Evolutionary conservation across 805 yeast genomes (phyloP).

Genomic region (Kazachstania psychrophila): DNA sequence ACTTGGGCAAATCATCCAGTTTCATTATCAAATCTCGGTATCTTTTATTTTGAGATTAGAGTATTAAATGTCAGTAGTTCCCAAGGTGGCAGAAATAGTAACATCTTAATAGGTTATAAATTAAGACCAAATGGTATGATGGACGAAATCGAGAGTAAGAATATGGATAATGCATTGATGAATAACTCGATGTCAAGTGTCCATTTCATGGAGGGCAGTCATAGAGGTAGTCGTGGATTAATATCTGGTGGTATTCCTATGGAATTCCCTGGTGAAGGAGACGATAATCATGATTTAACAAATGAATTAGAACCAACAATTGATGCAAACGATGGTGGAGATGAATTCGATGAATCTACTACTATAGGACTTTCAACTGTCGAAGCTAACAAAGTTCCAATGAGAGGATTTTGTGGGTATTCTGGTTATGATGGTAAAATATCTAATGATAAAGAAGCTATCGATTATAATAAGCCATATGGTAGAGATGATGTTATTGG

Average conservation of each 20-base stretch:
- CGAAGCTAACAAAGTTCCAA: not conserved
- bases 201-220: constrained; percentile 3
- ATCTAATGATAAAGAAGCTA: constrained; percentile 16
- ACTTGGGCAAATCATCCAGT: constrained; percentile 25
- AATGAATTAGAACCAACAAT: not conserved
- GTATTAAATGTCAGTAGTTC: constrained; percentile 20
- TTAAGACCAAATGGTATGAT: constrained; percentile 4
- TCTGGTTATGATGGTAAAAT: constrained; percentile 26
- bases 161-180: not conserved
- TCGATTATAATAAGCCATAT: constrained; percentile 29
- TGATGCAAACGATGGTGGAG: not conserved
- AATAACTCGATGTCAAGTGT: constrained; percentile 4
- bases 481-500: constrained; percentile 64
- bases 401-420: constrained; percentile 20
- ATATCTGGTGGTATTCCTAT: not conserved
- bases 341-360: not conserved
- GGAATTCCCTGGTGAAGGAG: not conserved
- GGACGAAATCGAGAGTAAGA: not conserved
- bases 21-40: constrained; percentile 15
- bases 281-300: not conserved
- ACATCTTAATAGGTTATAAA: constrained; percentile 26
- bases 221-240: not conserved
- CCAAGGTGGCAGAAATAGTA: constrained; percentile 20
- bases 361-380: not conserved
- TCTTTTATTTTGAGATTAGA: constrained; percentile 26